phyloP scores from a whole-genome alignment of 371 early-diverging fungal species.

The Apophysomyces sp. region DNA sequence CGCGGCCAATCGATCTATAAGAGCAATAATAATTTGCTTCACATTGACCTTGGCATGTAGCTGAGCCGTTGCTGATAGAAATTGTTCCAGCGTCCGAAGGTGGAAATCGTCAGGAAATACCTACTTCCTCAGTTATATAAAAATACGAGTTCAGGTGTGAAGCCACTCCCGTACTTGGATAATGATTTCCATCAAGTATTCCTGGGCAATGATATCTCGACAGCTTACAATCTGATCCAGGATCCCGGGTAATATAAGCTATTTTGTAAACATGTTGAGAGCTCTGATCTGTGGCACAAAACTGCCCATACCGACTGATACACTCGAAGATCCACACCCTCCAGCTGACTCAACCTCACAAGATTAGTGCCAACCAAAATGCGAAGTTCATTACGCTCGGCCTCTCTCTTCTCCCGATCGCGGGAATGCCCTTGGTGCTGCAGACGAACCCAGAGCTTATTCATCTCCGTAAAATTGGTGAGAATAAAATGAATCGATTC shows the following conservation, averaged over 20 bases:
- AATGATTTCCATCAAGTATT: constrained; percentile 96
- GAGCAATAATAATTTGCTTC: constrained; percentile 85
- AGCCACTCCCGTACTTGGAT: constrained; percentile 70
- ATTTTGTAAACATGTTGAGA: not conserved
- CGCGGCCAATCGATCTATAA: constrained; percentile 77
- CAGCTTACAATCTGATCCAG: constrained; percentile 93
- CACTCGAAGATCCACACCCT: constrained; percentile 73
- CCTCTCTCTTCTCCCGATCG: constrained; percentile 89
- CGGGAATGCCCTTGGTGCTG: constrained; percentile 92
- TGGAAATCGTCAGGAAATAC: constrained; percentile 95
- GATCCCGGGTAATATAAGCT: constrained; percentile 83
- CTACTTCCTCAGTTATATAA: constrained; percentile 20
- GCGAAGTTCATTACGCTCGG: constrained; percentile 89
- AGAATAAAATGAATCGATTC: constrained; percentile 91
- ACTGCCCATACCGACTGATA: constrained; percentile 62
- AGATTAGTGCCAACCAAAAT: constrained; percentile 94
- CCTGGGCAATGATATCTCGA: constrained; percentile 93
- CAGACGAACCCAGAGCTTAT: constrained; percentile 95
- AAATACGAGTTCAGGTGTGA: not conserved
- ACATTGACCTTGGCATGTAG: constrained; percentile 85
- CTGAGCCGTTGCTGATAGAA: constrained; percentile 82
- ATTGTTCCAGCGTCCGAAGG: constrained; percentile 77
- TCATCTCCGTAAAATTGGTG: constrained; percentile 96
- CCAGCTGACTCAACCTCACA: constrained; percentile 84
- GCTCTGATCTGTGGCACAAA: not conserved